These are phyloP conservation scores for Fraxinus albicans DNA, from an alignment of 305 asterid species.

Conservation along the genomic window DNA sequence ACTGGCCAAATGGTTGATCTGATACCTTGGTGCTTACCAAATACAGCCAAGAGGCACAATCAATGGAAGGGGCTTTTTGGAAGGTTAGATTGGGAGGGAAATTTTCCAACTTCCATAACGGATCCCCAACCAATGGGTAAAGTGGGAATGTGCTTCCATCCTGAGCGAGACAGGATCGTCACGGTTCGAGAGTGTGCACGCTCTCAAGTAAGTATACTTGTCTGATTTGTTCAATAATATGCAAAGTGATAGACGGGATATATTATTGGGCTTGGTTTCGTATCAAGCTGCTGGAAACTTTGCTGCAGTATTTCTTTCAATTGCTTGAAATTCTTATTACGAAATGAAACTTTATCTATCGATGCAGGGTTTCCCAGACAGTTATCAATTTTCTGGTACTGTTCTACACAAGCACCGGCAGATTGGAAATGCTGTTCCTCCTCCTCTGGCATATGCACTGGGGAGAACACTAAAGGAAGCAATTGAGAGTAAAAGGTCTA, in stretches of 20 bases:
- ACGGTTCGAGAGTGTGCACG: constrained; percentile 83
- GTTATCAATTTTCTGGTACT: constrained; percentile 43
- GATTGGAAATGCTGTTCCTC: constrained; percentile 59
- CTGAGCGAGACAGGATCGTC: constrained; percentile 69
- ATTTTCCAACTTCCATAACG: constrained; percentile 55
- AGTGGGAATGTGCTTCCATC: constrained; percentile 63
- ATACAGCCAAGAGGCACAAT: constrained; percentile 60
- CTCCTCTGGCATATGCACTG: constrained; percentile 51
- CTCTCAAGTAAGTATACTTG: constrained; percentile 54
- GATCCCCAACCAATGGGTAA: constrained; percentile 65
- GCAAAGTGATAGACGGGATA: neutral
- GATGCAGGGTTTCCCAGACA: constrained; percentile 50
- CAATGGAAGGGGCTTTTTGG: constrained; percentile 65
- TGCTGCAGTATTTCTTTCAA: neutral
- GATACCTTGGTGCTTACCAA: constrained; percentile 57
- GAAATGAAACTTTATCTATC: neutral
- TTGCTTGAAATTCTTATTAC: neutral
- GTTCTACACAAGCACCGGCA: constrained; percentile 46
- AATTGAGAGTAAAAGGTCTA: constrained; percentile 19
- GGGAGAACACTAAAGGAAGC: constrained; percentile 56
- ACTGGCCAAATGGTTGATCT: constrained; percentile 53
- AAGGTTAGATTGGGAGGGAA: constrained; percentile 56
- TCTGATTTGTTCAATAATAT: neutral
- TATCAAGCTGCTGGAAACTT: neutral
- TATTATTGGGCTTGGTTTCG: neutral